Conservation (phyloP, 306 rosid species). For the Cyamopsis tetragonoloba region DNA sequence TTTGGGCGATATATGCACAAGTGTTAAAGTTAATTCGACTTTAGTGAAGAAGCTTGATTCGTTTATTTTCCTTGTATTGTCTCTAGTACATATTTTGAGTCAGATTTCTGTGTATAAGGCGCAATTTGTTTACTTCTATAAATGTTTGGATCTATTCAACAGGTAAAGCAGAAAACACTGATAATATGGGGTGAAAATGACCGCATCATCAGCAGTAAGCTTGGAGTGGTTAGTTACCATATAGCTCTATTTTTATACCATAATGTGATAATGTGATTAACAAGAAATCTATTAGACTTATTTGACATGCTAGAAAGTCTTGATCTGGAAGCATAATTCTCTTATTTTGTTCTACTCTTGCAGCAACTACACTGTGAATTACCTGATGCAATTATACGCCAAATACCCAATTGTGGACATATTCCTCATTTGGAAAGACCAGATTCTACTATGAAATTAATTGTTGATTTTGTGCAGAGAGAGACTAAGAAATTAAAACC, state of each 20-base stretch:
- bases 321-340: background rate
- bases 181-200: slow-evolving; percentile 97
- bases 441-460: slow-evolving; percentile 49
- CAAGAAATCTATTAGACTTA: background rate
- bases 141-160: slow-evolving; percentile 26
- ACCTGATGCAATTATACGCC: slow-evolving; percentile 66
- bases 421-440: slow-evolving; percentile 89
- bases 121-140: background rate
- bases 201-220: slow-evolving; percentile 67
- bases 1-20: slow-evolving; percentile 2
- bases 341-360: slow-evolving; percentile 17
- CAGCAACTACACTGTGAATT: slow-evolving; percentile 83
- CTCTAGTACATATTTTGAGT: slow-evolving; percentile 8
- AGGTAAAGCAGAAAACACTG: slow-evolving; percentile 86
- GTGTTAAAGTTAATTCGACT: background rate
- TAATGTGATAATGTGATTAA: background rate
- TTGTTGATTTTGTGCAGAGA: slow-evolving; percentile 53
- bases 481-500: slow-evolving; percentile 34
- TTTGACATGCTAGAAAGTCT: background rate
- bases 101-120: background rate
- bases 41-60: background rate
- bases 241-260: slow-evolving; percentile 6
- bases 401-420: slow-evolving; percentile 81
- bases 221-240: slow-evolving; percentile 72
- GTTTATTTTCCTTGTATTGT: background rate